Evolutionary conservation across 1,139 yeast genomes (phyloP).

Genomic region (Debaryomyces singareniensis): DNA sequence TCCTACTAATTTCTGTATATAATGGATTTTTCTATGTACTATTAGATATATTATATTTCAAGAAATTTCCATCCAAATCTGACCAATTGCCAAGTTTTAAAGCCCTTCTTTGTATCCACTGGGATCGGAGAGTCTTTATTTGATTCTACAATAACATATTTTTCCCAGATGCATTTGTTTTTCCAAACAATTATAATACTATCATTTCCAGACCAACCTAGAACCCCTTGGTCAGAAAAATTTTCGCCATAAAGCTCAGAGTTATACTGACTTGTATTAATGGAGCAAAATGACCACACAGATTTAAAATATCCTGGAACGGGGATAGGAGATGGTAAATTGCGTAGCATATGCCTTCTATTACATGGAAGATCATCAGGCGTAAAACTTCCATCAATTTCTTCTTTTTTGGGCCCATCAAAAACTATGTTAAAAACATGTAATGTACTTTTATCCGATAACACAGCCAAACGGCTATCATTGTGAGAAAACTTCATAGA

Average conservation of each 20-base stretch:
- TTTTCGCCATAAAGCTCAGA: constrained; percentile 13
- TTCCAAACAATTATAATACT: constrained; percentile 69
- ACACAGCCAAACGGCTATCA: constrained; percentile 70
- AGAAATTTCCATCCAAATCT: constrained; percentile 77
- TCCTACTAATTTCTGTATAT: background rate
- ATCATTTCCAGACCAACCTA: constrained; percentile 78
- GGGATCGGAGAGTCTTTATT: constrained; percentile 1
- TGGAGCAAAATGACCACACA: constrained; percentile 84
- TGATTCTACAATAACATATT: constrained; percentile 58
- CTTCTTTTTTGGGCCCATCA: background rate
- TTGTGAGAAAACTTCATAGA: constrained; percentile 81
- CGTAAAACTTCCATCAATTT: background rate
- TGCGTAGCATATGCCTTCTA: constrained; percentile 63
- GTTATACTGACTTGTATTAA: constrained; percentile 51
- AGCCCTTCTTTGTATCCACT: constrained; percentile 1
- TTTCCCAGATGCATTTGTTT: constrained; percentile 73
- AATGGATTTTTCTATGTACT: constrained; percentile 3
- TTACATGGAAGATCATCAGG: constrained; percentile 19
- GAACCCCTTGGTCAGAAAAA: constrained; percentile 50
- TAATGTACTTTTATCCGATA: constrained; percentile 83
- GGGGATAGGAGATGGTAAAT: constrained; percentile 54
- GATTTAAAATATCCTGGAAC: constrained; percentile 74
- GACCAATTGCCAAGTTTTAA: constrained; percentile 48
- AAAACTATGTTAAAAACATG: constrained; percentile 62
- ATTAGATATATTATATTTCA: constrained; percentile 16